Percentiles rank a stretch among this genome's conserved stretches.
phyloP scores from a whole-genome alignment of 345 rosid genomes.

The Populus deltoides region DNA sequence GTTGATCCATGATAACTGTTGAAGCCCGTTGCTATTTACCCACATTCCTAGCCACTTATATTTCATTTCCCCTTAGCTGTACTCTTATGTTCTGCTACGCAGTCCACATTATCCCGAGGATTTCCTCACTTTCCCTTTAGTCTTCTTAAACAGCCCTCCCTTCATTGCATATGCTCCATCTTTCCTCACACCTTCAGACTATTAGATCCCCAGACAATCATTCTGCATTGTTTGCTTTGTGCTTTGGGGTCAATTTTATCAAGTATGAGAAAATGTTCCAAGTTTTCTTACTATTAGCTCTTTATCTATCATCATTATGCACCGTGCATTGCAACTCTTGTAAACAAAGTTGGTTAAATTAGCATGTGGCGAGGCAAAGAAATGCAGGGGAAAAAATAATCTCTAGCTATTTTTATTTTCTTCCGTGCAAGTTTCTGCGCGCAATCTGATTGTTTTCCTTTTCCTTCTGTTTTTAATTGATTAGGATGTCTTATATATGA shows the following conservation, averaged over 20 bases:
- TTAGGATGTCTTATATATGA: constrained; percentile 92
- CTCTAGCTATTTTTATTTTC: background rate
- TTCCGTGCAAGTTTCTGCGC: background rate
- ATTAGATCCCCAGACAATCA: background rate
- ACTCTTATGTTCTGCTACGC: background rate
- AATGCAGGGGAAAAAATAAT: background rate
- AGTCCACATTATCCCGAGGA: background rate
- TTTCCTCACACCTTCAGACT: too few species aligned
- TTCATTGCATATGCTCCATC: background rate
- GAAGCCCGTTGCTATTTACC: background rate
- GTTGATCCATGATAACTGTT: background rate
- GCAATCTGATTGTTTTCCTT: constrained; percentile 7
- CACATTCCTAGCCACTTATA: background rate
- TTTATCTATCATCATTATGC: background rate
- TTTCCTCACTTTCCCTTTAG: background rate
- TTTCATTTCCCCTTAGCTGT: background rate
- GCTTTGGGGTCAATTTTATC: background rate
- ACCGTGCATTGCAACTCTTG: background rate
- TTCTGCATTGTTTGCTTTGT: background rate
- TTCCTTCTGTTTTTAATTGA: background rate
- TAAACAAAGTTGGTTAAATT: background rate
- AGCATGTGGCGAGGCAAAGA: too few species aligned
- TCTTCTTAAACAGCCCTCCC: background rate
- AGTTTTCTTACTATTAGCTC: too few species aligned
- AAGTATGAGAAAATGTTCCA: background rate